Evolutionary conservation across 2,329 filamentous ascomycete species (phyloP).

Genomic region (Aspergillus fructus): DNA sequence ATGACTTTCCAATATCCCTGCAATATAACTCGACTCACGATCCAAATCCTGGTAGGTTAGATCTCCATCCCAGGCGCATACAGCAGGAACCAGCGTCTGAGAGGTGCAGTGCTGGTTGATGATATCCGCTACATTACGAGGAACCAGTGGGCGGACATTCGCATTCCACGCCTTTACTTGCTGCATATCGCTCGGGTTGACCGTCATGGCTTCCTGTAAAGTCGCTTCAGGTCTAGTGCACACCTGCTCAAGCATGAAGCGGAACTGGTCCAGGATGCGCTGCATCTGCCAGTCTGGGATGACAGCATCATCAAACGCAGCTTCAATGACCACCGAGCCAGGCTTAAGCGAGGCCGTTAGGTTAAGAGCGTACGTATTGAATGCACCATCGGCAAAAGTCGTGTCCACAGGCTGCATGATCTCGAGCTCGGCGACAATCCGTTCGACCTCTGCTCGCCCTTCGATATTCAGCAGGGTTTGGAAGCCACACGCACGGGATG

Average conservation of each 20-base stretch:
- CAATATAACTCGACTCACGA: too few relatives aligned
- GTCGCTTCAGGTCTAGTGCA: not conserved
- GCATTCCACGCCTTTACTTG: not conserved
- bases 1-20: not conserved
- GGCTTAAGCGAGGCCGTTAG: not conserved
- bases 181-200: not conserved
- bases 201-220: not conserved
- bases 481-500: not conserved
- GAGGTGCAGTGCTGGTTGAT: not conserved
- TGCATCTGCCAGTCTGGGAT: not conserved
- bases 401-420: not conserved
- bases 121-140: not conserved
- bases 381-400: not conserved
- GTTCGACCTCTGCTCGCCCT: not conserved
- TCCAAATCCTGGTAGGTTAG: not conserved
- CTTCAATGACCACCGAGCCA: not conserved
- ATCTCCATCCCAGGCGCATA: not conserved
- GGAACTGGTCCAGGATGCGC: not conserved
- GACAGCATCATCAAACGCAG: not conserved
- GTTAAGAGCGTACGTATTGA: not conserved
- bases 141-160: not conserved
- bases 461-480: not conserved
- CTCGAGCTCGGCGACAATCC: not conserved
- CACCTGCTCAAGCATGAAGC: not conserved
- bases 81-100: not conserved